These are phyloP conservation scores for Lipomyces anomalus DNA, from an alignment of 805 yeast species.

Conservation along the genomic window DNA sequence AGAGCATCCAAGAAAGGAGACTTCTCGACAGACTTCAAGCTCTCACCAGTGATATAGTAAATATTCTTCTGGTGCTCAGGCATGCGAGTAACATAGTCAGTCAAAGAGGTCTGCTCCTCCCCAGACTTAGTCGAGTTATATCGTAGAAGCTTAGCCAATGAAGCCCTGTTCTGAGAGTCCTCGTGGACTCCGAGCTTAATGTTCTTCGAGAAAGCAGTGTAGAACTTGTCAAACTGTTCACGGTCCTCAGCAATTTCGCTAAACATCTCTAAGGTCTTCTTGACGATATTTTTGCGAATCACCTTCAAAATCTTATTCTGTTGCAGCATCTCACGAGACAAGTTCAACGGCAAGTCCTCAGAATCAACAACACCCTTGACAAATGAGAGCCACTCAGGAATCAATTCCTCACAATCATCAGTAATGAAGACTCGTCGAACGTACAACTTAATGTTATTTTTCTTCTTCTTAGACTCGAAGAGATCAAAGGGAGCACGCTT, in stretches of 20 bases:
- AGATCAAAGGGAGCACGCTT: conserved; percentile 99
- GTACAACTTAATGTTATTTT: conserved; percentile 95
- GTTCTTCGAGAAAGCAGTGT: conserved; percentile 96
- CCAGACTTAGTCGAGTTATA: conserved; percentile 92
- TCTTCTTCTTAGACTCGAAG: conserved; percentile 98
- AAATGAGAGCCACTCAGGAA: conserved; percentile 98
- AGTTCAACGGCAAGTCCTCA: conserved; percentile 98
- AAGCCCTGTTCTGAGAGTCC: conserved; percentile 94
- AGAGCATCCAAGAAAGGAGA: conserved; percentile 99
- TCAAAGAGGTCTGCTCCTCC: conserved; percentile 89
- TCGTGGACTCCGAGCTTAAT: conserved; percentile 98
- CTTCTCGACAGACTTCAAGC: conserved; percentile 94
- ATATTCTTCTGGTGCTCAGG: conserved; percentile 99
- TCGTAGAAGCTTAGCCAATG: conserved; percentile 94
- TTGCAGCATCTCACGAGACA: conserved; percentile 99
- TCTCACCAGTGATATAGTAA: conserved; percentile 99
- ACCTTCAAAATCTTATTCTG: conserved; percentile 99
- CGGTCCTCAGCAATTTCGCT: conserved; percentile 98
- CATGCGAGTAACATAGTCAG: conserved; percentile 99
- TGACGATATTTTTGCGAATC: conserved; percentile 97
- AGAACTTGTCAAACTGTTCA: conserved; percentile 98
- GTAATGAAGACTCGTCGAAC: conserved; percentile 99
- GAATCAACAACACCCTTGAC: conserved; percentile 99
- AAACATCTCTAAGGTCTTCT: conserved; percentile 97
- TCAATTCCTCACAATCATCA: conserved; percentile 98